A percentile compares a stretch with the other conserved stretches of the same genome.
phyloP scores from a whole-genome alignment of 2,329 filamentous ascomycete genomes.

The Xylaria sp. region DNA sequence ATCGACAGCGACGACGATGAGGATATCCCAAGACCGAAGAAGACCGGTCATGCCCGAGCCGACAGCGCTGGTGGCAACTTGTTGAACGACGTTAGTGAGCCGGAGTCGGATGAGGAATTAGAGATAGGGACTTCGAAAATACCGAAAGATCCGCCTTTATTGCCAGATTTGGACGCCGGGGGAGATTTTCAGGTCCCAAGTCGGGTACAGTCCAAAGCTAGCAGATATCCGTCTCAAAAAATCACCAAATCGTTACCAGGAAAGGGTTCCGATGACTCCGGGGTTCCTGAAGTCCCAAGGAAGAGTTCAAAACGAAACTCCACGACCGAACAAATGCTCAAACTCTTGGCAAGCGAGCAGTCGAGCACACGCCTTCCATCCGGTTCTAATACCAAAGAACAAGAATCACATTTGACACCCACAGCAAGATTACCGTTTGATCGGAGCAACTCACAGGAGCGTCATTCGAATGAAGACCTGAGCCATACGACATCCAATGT shows the following conservation, averaged over 20 bases:
- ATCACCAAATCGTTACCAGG: slow-evolving; percentile 40
- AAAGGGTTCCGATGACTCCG: slow-evolving; percentile 36
- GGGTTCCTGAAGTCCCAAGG: slow-evolving; percentile 67
- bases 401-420: slow-evolving; percentile 26
- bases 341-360: slow-evolving; percentile 33
- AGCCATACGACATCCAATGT: slow-evolving; percentile 46
- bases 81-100: slow-evolving; percentile 54
- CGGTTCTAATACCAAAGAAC: slow-evolving; percentile 5
- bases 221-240: slow-evolving; percentile 47
- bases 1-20: slow-evolving; percentile 69
- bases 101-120: slow-evolving; percentile 49
- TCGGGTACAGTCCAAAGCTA: slow-evolving; percentile 65
- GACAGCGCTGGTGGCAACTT: slow-evolving; percentile 47
- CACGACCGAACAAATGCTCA: slow-evolving; percentile 45
- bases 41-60: slow-evolving; percentile 39
- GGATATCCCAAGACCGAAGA: slow-evolving; percentile 44
- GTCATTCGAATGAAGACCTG: slow-evolving; percentile 55
- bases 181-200: slow-evolving; percentile 68
- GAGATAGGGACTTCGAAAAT: slow-evolving; percentile 47
- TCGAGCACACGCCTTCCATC: slow-evolving; percentile 23
- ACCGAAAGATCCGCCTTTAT: slow-evolving; percentile 57
- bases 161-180: slow-evolving; percentile 66
- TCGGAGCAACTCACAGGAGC: slow-evolving; percentile 58
- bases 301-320: slow-evolving; percentile 74
- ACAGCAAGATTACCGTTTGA: slow-evolving; percentile 61